Percentiles rank a stretch among this genome's conserved stretches.
phyloP scores from a whole-genome alignment of 768 basidiomycete species.

The Tulasnella sp. region DNA sequence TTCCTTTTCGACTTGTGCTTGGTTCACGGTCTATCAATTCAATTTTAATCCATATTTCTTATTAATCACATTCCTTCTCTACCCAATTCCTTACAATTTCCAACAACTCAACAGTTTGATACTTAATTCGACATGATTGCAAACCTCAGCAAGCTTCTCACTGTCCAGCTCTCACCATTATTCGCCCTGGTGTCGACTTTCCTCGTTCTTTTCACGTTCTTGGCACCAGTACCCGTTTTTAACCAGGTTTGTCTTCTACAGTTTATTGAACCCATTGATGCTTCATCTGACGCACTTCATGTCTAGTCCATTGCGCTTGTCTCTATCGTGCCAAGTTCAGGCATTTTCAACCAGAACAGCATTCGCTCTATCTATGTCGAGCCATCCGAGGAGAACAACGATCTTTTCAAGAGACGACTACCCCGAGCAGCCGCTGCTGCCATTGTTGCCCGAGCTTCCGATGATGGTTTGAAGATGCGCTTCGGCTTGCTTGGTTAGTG shows the following conservation, averaged over 20 bases:
- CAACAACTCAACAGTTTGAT: too few relatives aligned
- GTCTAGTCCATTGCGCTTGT: not conserved
- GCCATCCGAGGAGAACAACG: not conserved
- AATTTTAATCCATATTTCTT: too few relatives aligned
- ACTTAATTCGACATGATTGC: constrained; percentile 16
- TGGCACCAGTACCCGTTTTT: constrained; percentile 14
- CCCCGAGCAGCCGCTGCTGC: constrained; percentile 6
- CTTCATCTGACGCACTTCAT: not conserved
- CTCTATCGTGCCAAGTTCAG: constrained; percentile 1
- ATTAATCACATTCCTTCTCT: too few relatives aligned
- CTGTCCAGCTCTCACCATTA: constrained; percentile 14
- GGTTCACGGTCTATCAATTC: too few relatives aligned
- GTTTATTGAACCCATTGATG: too few relatives aligned
- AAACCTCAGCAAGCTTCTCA: constrained; percentile 15
- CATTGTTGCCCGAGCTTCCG: constrained; percentile 1
- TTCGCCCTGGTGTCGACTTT: constrained; percentile 14
- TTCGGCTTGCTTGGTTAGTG: constrained; percentile 15
- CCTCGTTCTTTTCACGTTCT: constrained; percentile 15
- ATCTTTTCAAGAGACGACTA: not conserved
- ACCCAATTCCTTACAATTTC: too few relatives aligned
- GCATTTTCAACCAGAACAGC: constrained; percentile 5
- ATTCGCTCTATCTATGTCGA: not conserved
- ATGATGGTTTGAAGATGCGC: constrained; percentile 2
- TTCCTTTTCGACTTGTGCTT: too few relatives aligned
- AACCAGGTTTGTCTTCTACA: too few relatives aligned